These are phyloP conservation scores for Fagopyrum esculentum DNA, from an alignment of 148 eudicot species.

Conservation along the genomic window DNA sequence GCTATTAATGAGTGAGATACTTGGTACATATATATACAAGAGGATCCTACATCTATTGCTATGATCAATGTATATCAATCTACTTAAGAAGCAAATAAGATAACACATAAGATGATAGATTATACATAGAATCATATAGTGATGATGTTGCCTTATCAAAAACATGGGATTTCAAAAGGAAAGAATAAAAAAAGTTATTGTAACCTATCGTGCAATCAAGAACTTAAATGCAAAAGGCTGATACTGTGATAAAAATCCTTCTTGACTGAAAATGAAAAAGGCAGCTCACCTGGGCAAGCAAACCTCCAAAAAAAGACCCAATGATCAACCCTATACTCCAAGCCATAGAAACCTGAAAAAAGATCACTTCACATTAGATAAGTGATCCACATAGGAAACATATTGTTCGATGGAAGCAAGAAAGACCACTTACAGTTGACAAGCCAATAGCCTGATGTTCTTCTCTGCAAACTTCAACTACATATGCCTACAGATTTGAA, in stretches of 20 bases:
- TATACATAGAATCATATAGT: no score
- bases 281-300: slow-evolving; percentile 73
- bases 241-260: neutral
- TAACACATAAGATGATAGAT: no score
- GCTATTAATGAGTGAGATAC: no score
- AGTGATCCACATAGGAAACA: neutral
- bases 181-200: neutral
- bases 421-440: slow-evolving; percentile 56
- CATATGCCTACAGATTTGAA: slow-evolving; percentile 52
- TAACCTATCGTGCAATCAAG: neutral
- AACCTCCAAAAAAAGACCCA: slow-evolving; percentile 91
- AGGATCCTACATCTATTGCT: no score
- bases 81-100: no score
- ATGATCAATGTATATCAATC: no score
- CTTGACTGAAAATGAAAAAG: neutral
- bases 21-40: no score
- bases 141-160: neutral
- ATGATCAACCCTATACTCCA: slow-evolving; percentile 86
- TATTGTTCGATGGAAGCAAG: neutral
- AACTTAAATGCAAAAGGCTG: neutral
- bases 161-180: neutral
- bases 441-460: slow-evolving; percentile 74
- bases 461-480: slow-evolving; percentile 60
- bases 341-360: slow-evolving; percentile 32
- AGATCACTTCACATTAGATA: neutral